Base-by-base conservation (phyloP, 441 rosid species). In the Populus hybrid region DNA sequence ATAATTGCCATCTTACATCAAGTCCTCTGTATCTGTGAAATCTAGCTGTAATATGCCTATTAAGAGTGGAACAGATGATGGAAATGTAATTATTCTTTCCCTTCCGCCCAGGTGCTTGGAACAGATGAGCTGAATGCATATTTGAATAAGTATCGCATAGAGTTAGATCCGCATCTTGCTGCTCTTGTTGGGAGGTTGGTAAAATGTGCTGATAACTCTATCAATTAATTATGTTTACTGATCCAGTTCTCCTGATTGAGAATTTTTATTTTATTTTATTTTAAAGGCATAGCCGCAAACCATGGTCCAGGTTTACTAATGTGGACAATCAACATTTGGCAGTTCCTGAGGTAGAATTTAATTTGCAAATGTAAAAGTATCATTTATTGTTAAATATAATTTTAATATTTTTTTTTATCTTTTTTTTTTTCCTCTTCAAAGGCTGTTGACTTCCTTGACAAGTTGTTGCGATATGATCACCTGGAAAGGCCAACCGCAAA, bases 361-460 rank as follows among this genome's bases (percentile, higher is more conserved):
- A 65, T 30, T n/a, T 76, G 42, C 57, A 40, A 34, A 67, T 6
- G 28, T 35, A 14, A 5, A 54, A 54, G 61, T 5, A 54, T 54
- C 61, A 54, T 54, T 54, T 54, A 6, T 54, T 54, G 61, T 54
- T 54, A 50, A 16, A 50, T 50, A 50, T 16, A 54, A 54, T 54
- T 16, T 18, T 6, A 54, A 16, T 2, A 11, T 16, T 1, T 16
- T 16, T 16, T 50, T 42, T 42, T 42, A 2, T 42, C 4, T 24
- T 24, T 3, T 0, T 42, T 8, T 74, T 36, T 77, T 66, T 63
- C 61, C 57, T 36, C 69, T 28, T 59, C 24, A 54, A 84, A 95
- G 99, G 98, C 99, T 83, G 84, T 96, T 71, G 98, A 96, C 83
- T 96, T 96, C 84, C 93, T 94, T 32, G 99, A 96, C 88, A 94